Evolutionary conservation across 768 basidiomycete species (phyloP), one percentile per base, ranked within the genome.

Genomic region (Xerocomus potaroensis): DNA sequence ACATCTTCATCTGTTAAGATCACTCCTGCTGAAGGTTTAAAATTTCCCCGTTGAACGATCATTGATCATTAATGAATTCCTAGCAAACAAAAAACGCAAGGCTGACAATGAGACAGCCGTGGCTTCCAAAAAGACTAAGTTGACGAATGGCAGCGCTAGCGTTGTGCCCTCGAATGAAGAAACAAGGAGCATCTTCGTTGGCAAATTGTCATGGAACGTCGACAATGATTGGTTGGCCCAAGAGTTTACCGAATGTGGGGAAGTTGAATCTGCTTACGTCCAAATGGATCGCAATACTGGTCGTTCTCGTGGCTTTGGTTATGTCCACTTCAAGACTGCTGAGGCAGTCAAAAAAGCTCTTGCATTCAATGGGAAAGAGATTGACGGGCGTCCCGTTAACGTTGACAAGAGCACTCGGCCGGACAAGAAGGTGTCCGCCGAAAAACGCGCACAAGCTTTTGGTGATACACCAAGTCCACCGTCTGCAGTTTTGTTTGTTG

Each of bases 201-300:
- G 95, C 45, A 79, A 80, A 48, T 78, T 99, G 36, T 94, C 91
- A 11, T 99, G 94, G 94, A 90, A 88, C 65, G 87, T 98, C 52
- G 95, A 97, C 73, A 87, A 91, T 64, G 95, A 97, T 68, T 89
- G 91, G 77, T 83, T 98, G 51, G 81, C 85, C 40, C 78, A 84
- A 65, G 95, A 97, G 67, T 97, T 99, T 55, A 81, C 84, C 26
- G 73, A 77, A 44, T 93, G 84, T 58, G 96, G 96, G 41, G 89
- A 94, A 70, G 80, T 99, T 58, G 78, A 82, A 50, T 82, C 81
- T n/a, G 92, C 91, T 6, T 83, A 78, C n/a, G 91, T 98, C 50
- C 85, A 86, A 65, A 81, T 79, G 70, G 89, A 91, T 56, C 84
- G 87, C 48, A 81, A 82, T 54, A 79, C 82, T 14, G 89, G 89